Evolutionary conservation across 805 yeast genomes (phyloP).

Genomic region (Candida sanyiensis): DNA sequence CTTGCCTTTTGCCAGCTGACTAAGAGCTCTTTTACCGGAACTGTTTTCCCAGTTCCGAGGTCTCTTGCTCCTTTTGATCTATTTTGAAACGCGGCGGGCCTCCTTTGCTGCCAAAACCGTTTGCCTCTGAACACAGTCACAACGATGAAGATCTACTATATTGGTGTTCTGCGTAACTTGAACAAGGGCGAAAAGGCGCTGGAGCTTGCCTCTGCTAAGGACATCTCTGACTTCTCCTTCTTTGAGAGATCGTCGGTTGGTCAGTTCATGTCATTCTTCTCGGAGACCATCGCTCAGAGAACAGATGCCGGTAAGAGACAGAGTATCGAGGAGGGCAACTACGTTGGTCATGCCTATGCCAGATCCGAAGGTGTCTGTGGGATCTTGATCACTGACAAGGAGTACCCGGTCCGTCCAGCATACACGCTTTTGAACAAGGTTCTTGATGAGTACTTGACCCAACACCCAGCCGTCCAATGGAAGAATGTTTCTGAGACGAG

Average conservation of each 20-base stretch:
- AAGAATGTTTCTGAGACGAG: constrained; percentile 39
- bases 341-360: constrained; percentile 87
- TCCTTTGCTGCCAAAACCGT: not conserved
- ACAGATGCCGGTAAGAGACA: constrained; percentile 90
- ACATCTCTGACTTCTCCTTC: constrained; percentile 79
- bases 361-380: constrained; percentile 89
- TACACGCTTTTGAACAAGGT: constrained; percentile 87
- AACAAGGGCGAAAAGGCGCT: constrained; percentile 53
- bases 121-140: not conserved
- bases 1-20: too few species aligned
- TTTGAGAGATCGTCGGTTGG: constrained; percentile 80
- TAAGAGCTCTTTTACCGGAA: too few species aligned
- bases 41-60: not conserved
- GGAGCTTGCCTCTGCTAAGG: constrained; percentile 76
- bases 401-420: constrained; percentile 95
- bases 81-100: not conserved
- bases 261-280: constrained; percentile 92
- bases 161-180: constrained; percentile 70
- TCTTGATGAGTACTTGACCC: constrained; percentile 81
- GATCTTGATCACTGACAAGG: constrained; percentile 88
- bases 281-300: constrained; percentile 84
- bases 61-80: not conserved
- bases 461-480: constrained; percentile 78
- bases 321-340: constrained; percentile 79
- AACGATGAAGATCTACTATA: constrained; percentile 81